A percentile compares a stretch with the other conserved stretches of the same genome.
Conservation (phyloP, 2,329 filamentous ascomycete species). For the Aureobasidium namibiae region DNA sequence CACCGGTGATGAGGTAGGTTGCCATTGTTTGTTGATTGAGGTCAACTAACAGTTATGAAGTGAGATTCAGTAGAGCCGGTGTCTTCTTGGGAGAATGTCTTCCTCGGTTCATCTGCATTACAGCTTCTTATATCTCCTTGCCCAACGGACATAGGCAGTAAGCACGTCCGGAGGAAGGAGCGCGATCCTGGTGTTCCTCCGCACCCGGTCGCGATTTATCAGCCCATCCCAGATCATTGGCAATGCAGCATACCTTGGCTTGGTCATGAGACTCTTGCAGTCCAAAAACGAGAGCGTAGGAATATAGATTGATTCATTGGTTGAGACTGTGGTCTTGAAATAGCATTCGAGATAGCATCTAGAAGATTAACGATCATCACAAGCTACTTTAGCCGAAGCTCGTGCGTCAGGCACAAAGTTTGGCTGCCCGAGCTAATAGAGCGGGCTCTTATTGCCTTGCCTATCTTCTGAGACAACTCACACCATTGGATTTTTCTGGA, state of each 20-base stretch:
- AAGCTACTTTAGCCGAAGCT: neutral
- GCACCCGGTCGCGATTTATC: neutral
- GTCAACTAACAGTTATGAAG: too few relatives aligned
- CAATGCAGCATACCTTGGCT: neutral
- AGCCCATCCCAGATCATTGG: neutral
- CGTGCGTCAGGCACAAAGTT: neutral
- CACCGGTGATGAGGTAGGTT: slow-evolving; percentile 29
- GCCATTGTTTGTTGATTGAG: slow-evolving; percentile 19
- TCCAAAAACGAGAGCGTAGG: neutral
- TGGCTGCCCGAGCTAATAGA: neutral
- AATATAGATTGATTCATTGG: neutral
- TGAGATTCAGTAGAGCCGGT: neutral
- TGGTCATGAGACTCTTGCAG: neutral
- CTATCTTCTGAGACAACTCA: neutral
- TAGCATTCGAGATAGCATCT: neutral
- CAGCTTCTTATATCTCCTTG: neutral
- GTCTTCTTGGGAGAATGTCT: too few relatives aligned
- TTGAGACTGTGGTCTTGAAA: neutral
- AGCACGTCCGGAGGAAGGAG: neutral
- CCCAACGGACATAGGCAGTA: neutral
- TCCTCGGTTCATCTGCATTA: neutral
- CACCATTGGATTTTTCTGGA: too few relatives aligned
- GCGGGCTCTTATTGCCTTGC: neutral
- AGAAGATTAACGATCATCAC: neutral
- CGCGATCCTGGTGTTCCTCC: neutral